Base-by-base conservation (phyloP, 116 monocot species). In the Trichopus zeylanicus region DNA sequence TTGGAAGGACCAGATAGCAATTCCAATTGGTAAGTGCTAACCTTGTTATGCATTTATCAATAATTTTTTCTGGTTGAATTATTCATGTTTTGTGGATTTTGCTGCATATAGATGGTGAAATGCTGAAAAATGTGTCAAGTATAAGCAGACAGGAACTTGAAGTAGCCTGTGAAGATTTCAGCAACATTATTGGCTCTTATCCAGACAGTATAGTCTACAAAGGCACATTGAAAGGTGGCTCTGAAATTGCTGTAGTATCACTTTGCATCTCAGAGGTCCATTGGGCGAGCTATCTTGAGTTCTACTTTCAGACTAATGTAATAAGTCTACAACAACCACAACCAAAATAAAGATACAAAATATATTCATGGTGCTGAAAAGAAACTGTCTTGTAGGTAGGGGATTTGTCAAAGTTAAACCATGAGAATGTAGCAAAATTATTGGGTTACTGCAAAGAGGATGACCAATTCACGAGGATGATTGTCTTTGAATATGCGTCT, bases 131-230 rank as follows among this genome's bases (percentile, higher is more conserved):
- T 60, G 70, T 88, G 21, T n/a, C 30, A 18, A 88, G 65, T 52
- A 64, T 91, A 55, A 81, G 70, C 57, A 61, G 99, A 15, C 80
- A 99, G 31, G 85, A 88, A 31, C 99, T 99, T 78, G 92, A 99
- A 78, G 52, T 78, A 31, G 92, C 99, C 53, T 99, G 99, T 69
- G 99, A 99, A 76, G 92, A 92, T 76, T 99, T 99, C 59, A 99
- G 99, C 74, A 99, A 99, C 56, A 98, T 99, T 29, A 99, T 99
- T 62, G 81, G 92, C 6, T 74, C 99, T 48, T 85, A 85, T 53
- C 56, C 80, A 25, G 85, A 82, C 29, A 86, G 73, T 71, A 27
- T 85, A 55, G 69, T 92, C n/a, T 99, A 92, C 30, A 99, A 99
- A 77, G 99, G 99, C 35, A 99, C 80, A 51, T 66, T 83, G 71